Evolutionary conservation across 2,329 filamentous ascomycete genomes (phyloP), one percentile per base, ranked within the genome.

Genomic region (Fusarium cicatricum): DNA sequence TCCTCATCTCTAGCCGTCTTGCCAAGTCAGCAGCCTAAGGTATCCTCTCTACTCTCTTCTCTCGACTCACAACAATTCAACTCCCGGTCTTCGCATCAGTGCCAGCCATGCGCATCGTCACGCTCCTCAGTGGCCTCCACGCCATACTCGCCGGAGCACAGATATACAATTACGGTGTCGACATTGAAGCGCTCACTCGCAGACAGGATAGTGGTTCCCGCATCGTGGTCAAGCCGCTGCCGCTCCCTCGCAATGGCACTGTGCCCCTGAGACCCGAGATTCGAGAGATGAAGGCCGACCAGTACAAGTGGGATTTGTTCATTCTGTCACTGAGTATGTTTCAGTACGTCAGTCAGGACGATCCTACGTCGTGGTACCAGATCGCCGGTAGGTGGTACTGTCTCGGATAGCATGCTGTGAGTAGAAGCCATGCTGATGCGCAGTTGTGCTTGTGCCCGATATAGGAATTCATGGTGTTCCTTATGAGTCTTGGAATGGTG

Each of bases 391-490:
- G 56, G 82, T 72, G 23, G 16, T 31, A 36, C 11, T 33, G 46
- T 55, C 37, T 47, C 34, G 37, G 7, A n/a, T 32, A 17, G 55
- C 11, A 32, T 3, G 16, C 34, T 42, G 16, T 19, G 5, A 11
- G 15, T 16, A 39, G 17, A 19, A 38, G 21, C 11, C 28, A 54
- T 52, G 19, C 56, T 67, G 15, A 67, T 44, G 5, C 17, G 19
- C 4, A 23, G 28, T 11, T 15, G 6, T 11, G 21, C 56, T 33
- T 11, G 6, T 28, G 14, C 28, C 32, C 36, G n/a, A 14, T 14
- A 14, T 39, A 92, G 90, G 89, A 14, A 91, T 96, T 64, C 92
- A 96, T 72, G 92, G 91, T 15, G 86, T 89, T 57, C 92, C 92
- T 2, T 84, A 82, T 60, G 64, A 75, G 33, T 71, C 80, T 11